Evolutionary conservation across 73 alveolate species (phyloP).

Genomic region (Diophrys sp.): DNA sequence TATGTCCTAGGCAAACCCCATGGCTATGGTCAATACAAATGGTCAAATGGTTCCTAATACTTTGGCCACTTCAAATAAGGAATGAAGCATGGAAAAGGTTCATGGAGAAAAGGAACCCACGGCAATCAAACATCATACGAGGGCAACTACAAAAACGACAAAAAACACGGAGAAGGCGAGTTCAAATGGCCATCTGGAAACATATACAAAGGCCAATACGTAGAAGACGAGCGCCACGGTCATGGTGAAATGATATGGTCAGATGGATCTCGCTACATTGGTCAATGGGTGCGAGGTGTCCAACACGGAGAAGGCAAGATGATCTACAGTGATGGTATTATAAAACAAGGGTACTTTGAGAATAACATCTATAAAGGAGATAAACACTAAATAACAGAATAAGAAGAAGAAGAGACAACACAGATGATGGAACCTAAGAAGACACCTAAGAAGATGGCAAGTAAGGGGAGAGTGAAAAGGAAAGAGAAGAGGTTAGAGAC

Average conservation of each 20-base stretch:
- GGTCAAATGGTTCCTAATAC: slow-evolving; percentile 13
- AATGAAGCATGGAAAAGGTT: slow-evolving; percentile 19
- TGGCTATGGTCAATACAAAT: slow-evolving; percentile 13
- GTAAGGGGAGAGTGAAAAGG: no score
- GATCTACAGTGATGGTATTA: slow-evolving; percentile 6
- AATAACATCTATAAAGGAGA: slow-evolving; percentile 10
- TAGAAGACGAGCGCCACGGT: slow-evolving; percentile 12
- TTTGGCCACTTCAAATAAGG: slow-evolving; percentile 19
- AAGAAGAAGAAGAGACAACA: no score
- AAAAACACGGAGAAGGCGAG: slow-evolving; percentile 18
- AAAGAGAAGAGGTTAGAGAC: no score
- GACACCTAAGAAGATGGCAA: no score
- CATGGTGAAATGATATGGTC: slow-evolving; percentile 22
- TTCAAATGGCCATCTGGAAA: slow-evolving; percentile 20
- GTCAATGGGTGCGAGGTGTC: slow-evolving; percentile 76
- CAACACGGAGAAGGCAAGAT: slow-evolving; percentile 76
- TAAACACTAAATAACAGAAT: no score
- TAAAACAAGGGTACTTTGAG: slow-evolving; percentile 3
- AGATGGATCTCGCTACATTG: slow-evolving; percentile 19
- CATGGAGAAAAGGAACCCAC: slow-evolving; percentile 8
- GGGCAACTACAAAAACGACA: slow-evolving; percentile 13
- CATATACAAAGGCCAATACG: slow-evolving; percentile 13
- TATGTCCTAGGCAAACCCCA: slow-evolving; percentile 16
- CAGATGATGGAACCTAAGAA: no score
- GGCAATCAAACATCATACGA: slow-evolving; percentile 14